phyloP scores from a whole-genome alignment of 306 rosid species.

The Chamaecrista fasciculata region DNA sequence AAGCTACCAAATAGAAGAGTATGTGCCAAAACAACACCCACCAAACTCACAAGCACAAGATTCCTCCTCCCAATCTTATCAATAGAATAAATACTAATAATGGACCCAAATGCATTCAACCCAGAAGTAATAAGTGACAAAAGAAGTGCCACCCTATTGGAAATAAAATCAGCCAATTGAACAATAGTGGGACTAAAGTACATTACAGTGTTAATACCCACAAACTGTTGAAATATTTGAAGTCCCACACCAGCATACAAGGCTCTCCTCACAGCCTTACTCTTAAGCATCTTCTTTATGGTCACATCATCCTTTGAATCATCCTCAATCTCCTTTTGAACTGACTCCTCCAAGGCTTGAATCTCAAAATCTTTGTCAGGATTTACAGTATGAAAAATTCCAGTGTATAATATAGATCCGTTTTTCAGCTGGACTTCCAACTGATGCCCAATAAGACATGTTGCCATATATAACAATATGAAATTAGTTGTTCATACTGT shows the following conservation, averaged over 20 bases:
- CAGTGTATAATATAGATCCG: no score
- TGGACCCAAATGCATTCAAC: slow-evolving; percentile 50
- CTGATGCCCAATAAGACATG: no score
- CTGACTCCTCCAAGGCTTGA: slow-evolving; percentile 45
- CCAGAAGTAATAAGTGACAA: slow-evolving; percentile 57
- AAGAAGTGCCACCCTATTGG: slow-evolving; percentile 53
- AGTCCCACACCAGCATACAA: slow-evolving; percentile 53
- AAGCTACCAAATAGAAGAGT: no score
- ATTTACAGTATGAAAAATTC: no score
- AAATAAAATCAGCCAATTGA: slow-evolving; percentile 54
- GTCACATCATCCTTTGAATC: slow-evolving; percentile 31
- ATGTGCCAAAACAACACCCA: slow-evolving; percentile 41
- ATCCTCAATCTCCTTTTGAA: slow-evolving; percentile 34
- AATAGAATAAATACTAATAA: slow-evolving; percentile 58
- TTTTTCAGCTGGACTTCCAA: no score
- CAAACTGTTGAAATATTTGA: no score
- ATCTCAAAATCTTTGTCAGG: slow-evolving; percentile 39
- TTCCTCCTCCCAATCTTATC: no score
- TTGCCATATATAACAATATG: no score
- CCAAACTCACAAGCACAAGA: slow-evolving; percentile 44
- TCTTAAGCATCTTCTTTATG: slow-evolving; percentile 36
- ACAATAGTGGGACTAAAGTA: no score
- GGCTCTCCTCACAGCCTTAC: slow-evolving; percentile 50
- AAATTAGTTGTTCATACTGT: slow-evolving; percentile 23
- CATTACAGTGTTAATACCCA: no score